Base-by-base conservation (phyloP, 345 rosid species). In the Clausena lansium region DNA sequence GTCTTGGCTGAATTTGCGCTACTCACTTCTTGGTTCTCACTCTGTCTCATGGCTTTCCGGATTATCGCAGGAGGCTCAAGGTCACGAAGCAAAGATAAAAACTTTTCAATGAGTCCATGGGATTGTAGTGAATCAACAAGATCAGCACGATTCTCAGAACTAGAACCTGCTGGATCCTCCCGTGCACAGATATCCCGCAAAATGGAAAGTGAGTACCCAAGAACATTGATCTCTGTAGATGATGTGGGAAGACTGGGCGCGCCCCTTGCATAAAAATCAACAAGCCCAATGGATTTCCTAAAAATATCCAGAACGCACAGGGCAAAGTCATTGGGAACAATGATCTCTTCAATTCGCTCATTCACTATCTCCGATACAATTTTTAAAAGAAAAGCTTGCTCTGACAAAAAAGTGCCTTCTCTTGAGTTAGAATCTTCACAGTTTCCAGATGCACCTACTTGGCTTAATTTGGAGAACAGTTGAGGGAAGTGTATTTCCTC, bases 51-150 rank as follows among this genome's bases (percentile, higher is more conserved):
- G 74, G 87, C 89, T 86, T 86, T 92, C 79, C 84, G 91, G 60
- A 91, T 84, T 20, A 84, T 83, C 41, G 87, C 62, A 0, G 94
- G 97, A 74, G 93, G 96, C 82, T 89, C 97, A 60, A 92, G 98
- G 24, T 83, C 83, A 35, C 77, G 74, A 70, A 93, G 96, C 76
- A 92, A 67, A 47, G 47, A 68, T 68, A 92, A 79, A 65, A 91
- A 87, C 30, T 80, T 55, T 66, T 85, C 83, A 27, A 91, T 63
- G 11, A 94, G 81, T 55, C 94, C 97, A 63, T 77, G 35, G 19
- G 92, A 87, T 57, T 87, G 60, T 4, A 94, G 87, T 41, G 75
- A 47, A 24, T 78, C 77, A 11, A 86, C 84, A 52, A 74, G 78
- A 84, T 86, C 89, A 45, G 75, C 76, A 64, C 67, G 25, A 78